A percentile compares a stretch with the other conserved stretches of the same genome.
phyloP scores from a whole-genome alignment of 2,329 filamentous ascomycete species.

The Colletotrichum abscissum region DNA sequence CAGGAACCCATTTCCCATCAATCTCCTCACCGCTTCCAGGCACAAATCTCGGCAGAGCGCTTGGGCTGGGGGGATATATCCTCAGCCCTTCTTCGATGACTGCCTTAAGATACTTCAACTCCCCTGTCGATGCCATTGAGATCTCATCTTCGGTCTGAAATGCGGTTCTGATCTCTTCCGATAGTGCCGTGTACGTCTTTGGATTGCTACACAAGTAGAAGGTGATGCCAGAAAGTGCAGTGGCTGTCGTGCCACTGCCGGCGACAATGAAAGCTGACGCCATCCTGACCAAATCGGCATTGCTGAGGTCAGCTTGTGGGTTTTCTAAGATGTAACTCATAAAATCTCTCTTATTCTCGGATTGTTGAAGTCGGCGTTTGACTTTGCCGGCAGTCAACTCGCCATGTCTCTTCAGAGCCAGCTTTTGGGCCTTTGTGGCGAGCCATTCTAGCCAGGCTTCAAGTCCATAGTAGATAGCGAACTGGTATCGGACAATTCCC shows the following conservation, averaged over 20 bases:
- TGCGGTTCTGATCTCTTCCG: constrained; percentile 41
- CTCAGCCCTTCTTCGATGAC: constrained; percentile 51
- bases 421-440: constrained; percentile 15
- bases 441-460: constrained; percentile 22
- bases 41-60: constrained; percentile 22
- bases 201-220: constrained; percentile 51
- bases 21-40: constrained; percentile 20
- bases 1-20: constrained; percentile 44
- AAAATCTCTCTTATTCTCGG: constrained; percentile 12
- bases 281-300: constrained; percentile 21
- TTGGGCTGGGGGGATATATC: constrained; percentile 37
- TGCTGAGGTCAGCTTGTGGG: constrained; percentile 8
- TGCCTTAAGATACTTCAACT: constrained; percentile 48
- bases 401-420: constrained; percentile 17
- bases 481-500: constrained; percentile 22
- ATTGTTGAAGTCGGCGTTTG: constrained; percentile 17
- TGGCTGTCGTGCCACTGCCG: constrained; percentile 59
- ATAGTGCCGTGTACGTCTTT: constrained; percentile 41
- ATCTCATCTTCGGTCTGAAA: constrained; percentile 40
- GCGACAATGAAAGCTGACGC: constrained; percentile 44
- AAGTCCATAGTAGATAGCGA: constrained; percentile 22
- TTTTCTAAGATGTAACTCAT: constrained; percentile 28
- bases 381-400: constrained; percentile 20
- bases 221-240: constrained; percentile 52
- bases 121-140: constrained; percentile 44